These are phyloP conservation scores for Tetramitus jugosus DNA, from an alignment of 208 protist genomes.

Conservation along the genomic window DNA sequence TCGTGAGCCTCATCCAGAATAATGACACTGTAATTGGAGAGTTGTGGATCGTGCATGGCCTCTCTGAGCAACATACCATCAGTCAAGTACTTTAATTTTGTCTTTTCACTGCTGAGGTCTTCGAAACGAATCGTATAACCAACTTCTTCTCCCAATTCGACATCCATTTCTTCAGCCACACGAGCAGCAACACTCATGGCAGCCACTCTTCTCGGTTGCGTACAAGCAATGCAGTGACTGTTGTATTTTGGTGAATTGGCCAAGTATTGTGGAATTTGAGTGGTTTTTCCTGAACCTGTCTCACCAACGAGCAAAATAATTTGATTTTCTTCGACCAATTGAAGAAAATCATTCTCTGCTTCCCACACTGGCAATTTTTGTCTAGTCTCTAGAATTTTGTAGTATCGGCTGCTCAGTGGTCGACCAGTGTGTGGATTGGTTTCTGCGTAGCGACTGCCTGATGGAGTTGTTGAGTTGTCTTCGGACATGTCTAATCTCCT, in stretches of 20 bases:
- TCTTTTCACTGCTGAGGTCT: constrained; percentile 76
- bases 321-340: constrained; percentile 49
- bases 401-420: constrained; percentile 57
- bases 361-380: constrained; percentile 66
- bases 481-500: no score
- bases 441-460: neutral
- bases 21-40: constrained; percentile 84
- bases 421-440: constrained; percentile 50
- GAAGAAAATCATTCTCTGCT: constrained; percentile 54
- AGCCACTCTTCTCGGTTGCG: constrained; percentile 97
- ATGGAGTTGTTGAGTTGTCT: neutral
- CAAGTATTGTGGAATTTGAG: constrained; percentile 52
- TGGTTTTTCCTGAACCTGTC: constrained; percentile 89
- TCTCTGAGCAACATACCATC: constrained; percentile 98
- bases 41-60: constrained; percentile 79
- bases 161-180: constrained; percentile 86
- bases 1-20: constrained; percentile 99
- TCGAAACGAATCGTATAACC: constrained; percentile 96
- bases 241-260: constrained; percentile 42
- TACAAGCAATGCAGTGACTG: constrained; percentile 71
- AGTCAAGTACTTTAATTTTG: constrained; percentile 90
- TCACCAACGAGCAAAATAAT: constrained; percentile 68
- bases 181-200: constrained; percentile 95
- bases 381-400: constrained; percentile 66
- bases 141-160: constrained; percentile 70